Conservation (phyloP, 2,329 filamentous ascomycete genomes). For the Grosmannia huntii region DNA sequence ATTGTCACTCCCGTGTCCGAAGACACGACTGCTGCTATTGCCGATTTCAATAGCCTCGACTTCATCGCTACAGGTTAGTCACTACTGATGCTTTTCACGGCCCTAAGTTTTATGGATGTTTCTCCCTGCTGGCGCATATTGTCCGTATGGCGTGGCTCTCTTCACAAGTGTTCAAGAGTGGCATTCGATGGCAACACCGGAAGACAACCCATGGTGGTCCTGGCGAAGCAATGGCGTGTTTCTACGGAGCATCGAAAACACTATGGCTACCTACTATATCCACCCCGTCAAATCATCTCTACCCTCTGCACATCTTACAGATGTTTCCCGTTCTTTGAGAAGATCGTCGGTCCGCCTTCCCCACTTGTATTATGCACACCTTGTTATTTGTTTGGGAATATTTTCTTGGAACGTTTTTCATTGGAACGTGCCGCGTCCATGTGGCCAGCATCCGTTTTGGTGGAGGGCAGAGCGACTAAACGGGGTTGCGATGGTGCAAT, state of each 20-base stretch:
- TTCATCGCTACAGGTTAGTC: conserved; percentile 37
- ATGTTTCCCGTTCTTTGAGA: conserved; percentile 11
- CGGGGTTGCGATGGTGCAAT: conserved; percentile 43
- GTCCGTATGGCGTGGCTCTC: background rate
- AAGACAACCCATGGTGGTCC: background rate
- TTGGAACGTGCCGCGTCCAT: conserved; percentile 18
- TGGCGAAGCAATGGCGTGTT: background rate
- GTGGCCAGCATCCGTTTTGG: conserved; percentile 10
- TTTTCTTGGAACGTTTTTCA: conserved; percentile 12
- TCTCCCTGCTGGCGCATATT: background rate
- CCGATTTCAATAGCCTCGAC: conserved; percentile 34
- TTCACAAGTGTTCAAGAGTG: background rate
- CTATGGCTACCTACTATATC: background rate
- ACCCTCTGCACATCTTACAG: background rate
- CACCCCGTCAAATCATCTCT: background rate
- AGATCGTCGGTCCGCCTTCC: conserved; percentile 1
- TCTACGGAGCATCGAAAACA: too few species aligned
- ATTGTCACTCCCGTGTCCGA: conserved; percentile 16
- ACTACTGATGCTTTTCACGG: conserved; percentile 21
- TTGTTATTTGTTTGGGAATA: background rate
- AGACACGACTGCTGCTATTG: conserved; percentile 28
- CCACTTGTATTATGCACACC: background rate
- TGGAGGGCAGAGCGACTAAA: conserved; percentile 15
- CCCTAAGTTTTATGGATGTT: background rate
- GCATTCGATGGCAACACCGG: background rate